These are phyloP conservation scores for Suillus bovinus DNA, from an alignment of 768 basidiomycete genomes.

Conservation along the genomic window DNA sequence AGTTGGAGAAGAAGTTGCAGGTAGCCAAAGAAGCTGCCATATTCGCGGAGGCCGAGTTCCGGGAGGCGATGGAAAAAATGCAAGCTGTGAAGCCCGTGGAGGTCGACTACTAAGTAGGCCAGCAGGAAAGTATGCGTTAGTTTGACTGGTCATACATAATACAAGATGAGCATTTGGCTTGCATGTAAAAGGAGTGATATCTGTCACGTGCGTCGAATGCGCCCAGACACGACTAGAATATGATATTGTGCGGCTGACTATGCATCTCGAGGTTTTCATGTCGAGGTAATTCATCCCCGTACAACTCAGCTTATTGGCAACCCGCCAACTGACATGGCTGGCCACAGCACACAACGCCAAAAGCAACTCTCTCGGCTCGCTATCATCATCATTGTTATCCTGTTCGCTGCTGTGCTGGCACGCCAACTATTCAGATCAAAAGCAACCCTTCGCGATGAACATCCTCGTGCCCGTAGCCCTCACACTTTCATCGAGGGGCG, in stretches of 20 bases:
- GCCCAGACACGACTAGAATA: background rate
- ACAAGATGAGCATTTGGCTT: background rate
- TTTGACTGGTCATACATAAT: background rate
- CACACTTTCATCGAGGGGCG: conserved; percentile 27
- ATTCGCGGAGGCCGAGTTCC: conserved; percentile 73
- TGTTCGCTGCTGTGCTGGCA: conserved; percentile 23
- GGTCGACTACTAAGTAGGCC: conserved; percentile 29
- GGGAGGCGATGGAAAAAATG: conserved; percentile 72
- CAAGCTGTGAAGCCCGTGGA: conserved; percentile 53
- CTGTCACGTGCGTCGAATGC: conserved; percentile 12
- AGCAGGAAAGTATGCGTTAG: background rate
- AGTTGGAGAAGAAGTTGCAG: conserved; percentile 72
- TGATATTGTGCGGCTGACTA: background rate
- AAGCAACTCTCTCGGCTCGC: conserved; percentile 20
- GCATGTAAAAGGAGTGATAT: conserved; percentile 3
- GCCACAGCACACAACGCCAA: conserved; percentile 13
- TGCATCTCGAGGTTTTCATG: background rate
- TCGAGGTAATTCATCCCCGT: background rate
- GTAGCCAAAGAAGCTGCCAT: conserved; percentile 71
- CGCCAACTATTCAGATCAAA: conserved; percentile 15
- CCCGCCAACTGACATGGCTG: conserved; percentile 24
- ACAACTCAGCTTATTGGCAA: background rate
- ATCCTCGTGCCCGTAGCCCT: background rate
- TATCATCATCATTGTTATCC: conserved; percentile 22
- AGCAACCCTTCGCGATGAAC: background rate